These are phyloP conservation scores for Penicillium sp. DNA, from an alignment of 2,329 filamentous ascomycete genomes.

Conservation along the genomic window DNA sequence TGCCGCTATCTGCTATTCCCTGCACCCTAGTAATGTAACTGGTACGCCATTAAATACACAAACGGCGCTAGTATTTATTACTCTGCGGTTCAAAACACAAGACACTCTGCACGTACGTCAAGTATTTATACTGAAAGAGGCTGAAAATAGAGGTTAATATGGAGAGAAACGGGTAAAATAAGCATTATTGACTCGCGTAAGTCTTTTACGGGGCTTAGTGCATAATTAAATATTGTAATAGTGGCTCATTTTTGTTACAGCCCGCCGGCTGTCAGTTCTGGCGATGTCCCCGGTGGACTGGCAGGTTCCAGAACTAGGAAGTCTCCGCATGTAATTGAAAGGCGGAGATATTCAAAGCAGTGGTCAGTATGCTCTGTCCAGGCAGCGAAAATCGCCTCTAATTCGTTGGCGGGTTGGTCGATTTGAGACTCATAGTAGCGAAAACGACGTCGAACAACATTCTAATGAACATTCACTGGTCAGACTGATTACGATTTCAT, in stretches of 20 bases:
- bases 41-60: no score
- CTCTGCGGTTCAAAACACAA: no score
- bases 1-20: not conserved
- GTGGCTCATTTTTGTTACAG: no score
- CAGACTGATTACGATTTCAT: no score
- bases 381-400: not conserved
- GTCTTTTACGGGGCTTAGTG: no score
- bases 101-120: no score
- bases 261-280: not conserved
- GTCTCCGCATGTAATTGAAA: not conserved
- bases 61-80: no score
- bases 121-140: no score
- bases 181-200: no score
- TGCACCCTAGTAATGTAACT: not conserved
- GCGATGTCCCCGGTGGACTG: not conserved
- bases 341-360: not conserved
- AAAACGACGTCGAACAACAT: not conserved
- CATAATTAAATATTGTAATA: no score
- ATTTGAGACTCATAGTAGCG: not conserved
- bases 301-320: not conserved
- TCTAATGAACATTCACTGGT: not conserved
- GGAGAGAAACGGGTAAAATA: no score
- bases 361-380: not conserved
- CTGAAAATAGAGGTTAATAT: no score
- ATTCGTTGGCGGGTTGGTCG: not conserved